phyloP scores from a whole-genome alignment of 108 stramenopile species.

The Skeletonema marinoi region DNA sequence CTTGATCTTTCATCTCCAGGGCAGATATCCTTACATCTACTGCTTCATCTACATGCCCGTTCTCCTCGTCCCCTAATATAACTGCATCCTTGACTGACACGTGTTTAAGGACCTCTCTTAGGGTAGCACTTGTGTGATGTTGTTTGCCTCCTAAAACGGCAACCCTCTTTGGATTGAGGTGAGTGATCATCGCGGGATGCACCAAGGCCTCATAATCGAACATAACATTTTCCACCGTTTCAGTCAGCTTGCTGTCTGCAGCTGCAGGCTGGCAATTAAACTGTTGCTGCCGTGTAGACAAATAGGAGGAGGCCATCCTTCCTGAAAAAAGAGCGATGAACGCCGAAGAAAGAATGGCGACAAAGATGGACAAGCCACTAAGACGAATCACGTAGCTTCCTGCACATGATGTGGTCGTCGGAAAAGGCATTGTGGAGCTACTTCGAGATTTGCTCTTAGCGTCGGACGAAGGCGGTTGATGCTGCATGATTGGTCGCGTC shows the following conservation, averaged over 20 bases:
- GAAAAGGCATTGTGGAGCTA: too few relatives aligned
- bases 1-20: neutral
- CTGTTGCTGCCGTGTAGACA: neutral
- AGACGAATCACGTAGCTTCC: neutral
- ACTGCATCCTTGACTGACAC: neutral
- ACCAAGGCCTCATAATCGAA: slow-evolving; percentile 90
- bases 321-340: neutral
- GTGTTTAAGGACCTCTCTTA: neutral
- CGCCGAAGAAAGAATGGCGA: neutral
- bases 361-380: neutral
- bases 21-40: neutral
- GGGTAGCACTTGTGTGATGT: neutral
- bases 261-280: too few relatives aligned
- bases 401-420: neutral
- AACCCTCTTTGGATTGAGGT: slow-evolving; percentile 84
- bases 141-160: slow-evolving; percentile 80
- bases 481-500: too few relatives aligned
- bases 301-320: neutral
- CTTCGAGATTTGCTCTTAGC: too few relatives aligned
- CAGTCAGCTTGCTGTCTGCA: too few relatives aligned
- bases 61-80: neutral
- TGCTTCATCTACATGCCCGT: neutral
- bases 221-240: neutral
- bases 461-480: too few relatives aligned
- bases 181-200: slow-evolving; percentile 92